Evolutionary conservation across 2,329 filamentous ascomycete genomes (phyloP).

Genomic region (Fusarium sp.): DNA sequence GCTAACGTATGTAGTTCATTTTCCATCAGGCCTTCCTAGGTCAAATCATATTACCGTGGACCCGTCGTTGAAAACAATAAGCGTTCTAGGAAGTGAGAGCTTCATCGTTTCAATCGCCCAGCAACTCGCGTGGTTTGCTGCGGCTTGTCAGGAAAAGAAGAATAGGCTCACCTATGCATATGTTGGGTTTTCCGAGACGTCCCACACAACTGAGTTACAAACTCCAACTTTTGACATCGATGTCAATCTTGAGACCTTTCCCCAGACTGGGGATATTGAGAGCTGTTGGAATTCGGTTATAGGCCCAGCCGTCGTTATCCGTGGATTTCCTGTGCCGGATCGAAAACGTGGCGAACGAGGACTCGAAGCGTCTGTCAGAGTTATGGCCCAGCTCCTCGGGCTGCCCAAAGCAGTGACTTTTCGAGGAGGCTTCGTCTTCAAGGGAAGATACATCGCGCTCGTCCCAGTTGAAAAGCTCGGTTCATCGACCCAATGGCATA

Average conservation of each 20-base stretch:
- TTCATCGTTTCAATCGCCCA: constrained; percentile 14
- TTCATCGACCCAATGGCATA: constrained; percentile 9
- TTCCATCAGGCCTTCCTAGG: neutral
- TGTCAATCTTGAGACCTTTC: neutral
- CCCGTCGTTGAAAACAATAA: neutral
- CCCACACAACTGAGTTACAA: neutral
- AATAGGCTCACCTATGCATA: constrained; percentile 2
- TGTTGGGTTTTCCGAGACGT: neutral
- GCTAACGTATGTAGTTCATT: neutral
- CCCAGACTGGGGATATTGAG: neutral
- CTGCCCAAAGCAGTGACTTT: constrained; percentile 4
- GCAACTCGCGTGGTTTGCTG: constrained; percentile 7
- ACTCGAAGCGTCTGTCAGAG: neutral
- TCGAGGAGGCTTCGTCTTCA: constrained; percentile 10
- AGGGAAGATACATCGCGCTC: constrained; percentile 6
- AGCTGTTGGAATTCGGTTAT: constrained; percentile 2
- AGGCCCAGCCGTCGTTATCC: neutral
- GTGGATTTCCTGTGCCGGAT: neutral
- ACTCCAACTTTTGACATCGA: constrained; percentile 5
- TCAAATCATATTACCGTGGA: neutral
- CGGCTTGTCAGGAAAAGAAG: constrained; percentile 7
- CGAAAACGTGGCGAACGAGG: neutral
- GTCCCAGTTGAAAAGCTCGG: neutral
- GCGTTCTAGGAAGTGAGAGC: neutral
- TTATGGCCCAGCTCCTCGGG: constrained; percentile 4